These are phyloP conservation scores for Pouteria glomerata DNA, from an alignment of 148 eudicot species.

Conservation along the genomic window DNA sequence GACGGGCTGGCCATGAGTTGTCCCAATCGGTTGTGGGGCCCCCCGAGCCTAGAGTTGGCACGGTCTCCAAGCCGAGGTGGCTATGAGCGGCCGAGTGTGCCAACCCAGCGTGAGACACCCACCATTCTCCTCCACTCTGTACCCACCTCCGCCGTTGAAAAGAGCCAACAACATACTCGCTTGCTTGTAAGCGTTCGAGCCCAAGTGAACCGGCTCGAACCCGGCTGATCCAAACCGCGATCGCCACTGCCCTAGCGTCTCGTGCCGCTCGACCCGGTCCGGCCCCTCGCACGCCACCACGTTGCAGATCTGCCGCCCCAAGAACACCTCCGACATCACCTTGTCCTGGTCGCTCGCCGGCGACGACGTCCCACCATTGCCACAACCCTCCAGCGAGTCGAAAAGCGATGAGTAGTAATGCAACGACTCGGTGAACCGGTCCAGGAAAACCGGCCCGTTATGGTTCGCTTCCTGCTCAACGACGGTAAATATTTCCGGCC, in stretches of 20 bases:
- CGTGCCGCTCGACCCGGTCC: constrained; percentile 69
- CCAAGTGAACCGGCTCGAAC: constrained; percentile 54
- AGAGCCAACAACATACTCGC: constrained; percentile 60
- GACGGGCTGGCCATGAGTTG: too few species aligned
- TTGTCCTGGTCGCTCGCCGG: constrained; percentile 28
- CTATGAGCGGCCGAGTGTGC: constrained; percentile 69
- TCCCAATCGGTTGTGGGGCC: too few species aligned
- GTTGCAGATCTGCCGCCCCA: constrained; percentile 70
- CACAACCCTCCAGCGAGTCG: constrained; percentile 61
- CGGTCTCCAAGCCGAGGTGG: constrained; percentile 77
- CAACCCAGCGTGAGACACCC: constrained; percentile 75
- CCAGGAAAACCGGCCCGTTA: constrained; percentile 48
- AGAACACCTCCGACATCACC: constrained; percentile 62
- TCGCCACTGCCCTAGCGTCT: constrained; percentile 54
- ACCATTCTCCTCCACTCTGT: constrained; percentile 59
- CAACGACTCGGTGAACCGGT: constrained; percentile 64
- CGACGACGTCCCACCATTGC: background rate
- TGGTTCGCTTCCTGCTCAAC: constrained; percentile 74
- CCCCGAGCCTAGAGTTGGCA: too few species aligned
- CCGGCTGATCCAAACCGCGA: constrained; percentile 45
- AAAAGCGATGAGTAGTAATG: constrained; percentile 73
- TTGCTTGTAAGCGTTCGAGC: constrained; percentile 66
- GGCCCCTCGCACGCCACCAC: constrained; percentile 70
- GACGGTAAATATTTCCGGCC: constrained; percentile 57
- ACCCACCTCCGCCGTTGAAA: constrained; percentile 66